Evolutionary conservation across 148 eudicot species (phyloP).

Genomic region (Vaccinium corymbosum): DNA sequence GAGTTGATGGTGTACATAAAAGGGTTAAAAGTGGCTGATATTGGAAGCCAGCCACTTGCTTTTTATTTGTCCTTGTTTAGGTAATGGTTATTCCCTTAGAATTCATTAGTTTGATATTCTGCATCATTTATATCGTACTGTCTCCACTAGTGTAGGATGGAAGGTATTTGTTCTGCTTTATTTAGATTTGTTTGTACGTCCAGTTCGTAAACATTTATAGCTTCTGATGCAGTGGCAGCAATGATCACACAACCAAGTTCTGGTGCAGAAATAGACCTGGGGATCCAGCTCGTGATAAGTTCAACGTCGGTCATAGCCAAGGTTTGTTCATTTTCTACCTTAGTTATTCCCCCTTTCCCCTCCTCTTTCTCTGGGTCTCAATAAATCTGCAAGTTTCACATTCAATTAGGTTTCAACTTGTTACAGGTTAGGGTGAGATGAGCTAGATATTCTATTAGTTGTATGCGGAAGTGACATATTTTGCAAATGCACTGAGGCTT

Average conservation of each 20-base stretch:
- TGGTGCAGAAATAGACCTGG: conserved; percentile 99
- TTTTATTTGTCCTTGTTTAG: not conserved
- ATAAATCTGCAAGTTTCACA: not conserved
- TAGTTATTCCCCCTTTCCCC: not conserved
- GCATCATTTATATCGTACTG: not conserved
- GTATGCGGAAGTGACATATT: not conserved
- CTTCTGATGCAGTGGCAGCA: conserved; percentile 84
- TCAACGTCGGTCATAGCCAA: conserved; percentile 57
- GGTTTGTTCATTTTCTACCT: conserved; percentile 33
- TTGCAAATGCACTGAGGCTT: not conserved
- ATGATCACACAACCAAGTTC: conserved; percentile 90
- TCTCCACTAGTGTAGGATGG: not conserved
- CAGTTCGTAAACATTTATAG: conserved; percentile 1
- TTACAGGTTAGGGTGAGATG: not conserved
- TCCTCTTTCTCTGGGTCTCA: not conserved
- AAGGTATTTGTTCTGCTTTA: not conserved
- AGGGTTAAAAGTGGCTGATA: not conserved
- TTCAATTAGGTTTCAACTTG: not conserved
- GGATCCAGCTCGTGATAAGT: conserved; percentile 83
- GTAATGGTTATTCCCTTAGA: not conserved
- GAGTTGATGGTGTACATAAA: not conserved
- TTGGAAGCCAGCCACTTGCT: not conserved
- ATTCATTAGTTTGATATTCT: not conserved
- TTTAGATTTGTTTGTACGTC: conserved; percentile 5
- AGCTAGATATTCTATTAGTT: not conserved